Evolutionary conservation across 1,139 yeast genomes (phyloP), one percentile per base, ranked within the genome.

Genomic region (Suhomyces terraborum): DNA sequence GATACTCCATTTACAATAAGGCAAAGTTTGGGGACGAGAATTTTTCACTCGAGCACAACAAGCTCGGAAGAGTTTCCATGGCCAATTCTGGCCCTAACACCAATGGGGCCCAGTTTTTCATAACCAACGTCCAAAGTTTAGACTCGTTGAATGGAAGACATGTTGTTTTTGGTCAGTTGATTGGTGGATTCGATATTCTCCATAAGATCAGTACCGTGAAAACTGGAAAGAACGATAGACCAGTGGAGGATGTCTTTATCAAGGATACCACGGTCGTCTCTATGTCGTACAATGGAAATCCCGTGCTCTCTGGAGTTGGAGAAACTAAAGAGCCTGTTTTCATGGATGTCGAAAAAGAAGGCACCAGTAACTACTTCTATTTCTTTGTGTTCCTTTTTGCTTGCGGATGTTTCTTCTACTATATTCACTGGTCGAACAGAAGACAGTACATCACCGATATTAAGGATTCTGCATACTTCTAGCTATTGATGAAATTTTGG

Each of bases 91-190:
- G 75, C 0, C 62, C 66, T 6, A 58, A 69, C 47, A 68, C 75
- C 40, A 72, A 71, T 47, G 73, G 74, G 1, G 68, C 63, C 7
- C 75, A 68, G 46, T 66, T 66, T 35, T 72, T 71, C 56, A 69
- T 72, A 35, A 60, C 69, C 38, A 63, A 65, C 14, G 51, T 37
- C 4, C 58, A 61, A 4, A 45, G 52, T 13, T 22, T 38, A 19
- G 24, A 40, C 9, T 54, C 55, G 30, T 61, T 82, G 43, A 80
- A 80, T 55, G 82, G 82, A 2, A 64, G 67, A 36, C 79, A 79
- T 49, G 81, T 82, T 10, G 75, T 80, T 0, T 79, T 80, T 56
- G 86, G 84, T 2, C 73, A 69, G 45, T 64, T 79, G 7, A 61
- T 78, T n/a, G 58, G 50, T 17, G 77, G 77, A 0, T 56, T 56